phyloP scores from a whole-genome alignment of 1,139 yeast species.

The Geotrichum bryndzae region DNA sequence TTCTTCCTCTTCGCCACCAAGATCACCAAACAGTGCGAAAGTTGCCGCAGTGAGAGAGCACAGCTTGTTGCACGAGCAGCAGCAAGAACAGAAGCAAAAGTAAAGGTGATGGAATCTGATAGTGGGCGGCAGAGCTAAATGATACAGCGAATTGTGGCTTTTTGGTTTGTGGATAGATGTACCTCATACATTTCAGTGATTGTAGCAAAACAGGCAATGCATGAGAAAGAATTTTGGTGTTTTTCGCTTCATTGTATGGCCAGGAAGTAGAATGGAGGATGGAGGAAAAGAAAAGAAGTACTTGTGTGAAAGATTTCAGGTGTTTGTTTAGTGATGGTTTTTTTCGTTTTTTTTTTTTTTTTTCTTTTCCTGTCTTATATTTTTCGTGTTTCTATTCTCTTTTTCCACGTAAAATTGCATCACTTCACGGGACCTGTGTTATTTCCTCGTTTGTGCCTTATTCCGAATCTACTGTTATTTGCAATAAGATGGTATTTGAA shows the following conservation, averaged over 20 bases:
- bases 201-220: background rate
- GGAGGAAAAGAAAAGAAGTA: background rate
- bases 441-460: background rate
- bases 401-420: background rate
- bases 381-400: background rate
- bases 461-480: no score
- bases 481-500: background rate
- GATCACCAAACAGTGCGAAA: background rate
- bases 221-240: background rate
- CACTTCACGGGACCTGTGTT: background rate
- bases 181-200: background rate
- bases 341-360: no score
- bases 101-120: no score
- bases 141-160: background rate
- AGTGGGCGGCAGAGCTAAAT: background rate
- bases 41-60: background rate
- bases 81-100: background rate
- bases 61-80: background rate
- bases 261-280: background rate
- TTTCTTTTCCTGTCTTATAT: no score
- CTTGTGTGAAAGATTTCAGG: background rate
- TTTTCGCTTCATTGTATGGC: background rate
- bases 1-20: conserved; percentile 5
- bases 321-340: background rate
- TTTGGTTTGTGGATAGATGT: background rate